phyloP scores from a whole-genome alignment of 2,329 filamentous ascomycete genomes.

The Aspergillus phoenicis region DNA sequence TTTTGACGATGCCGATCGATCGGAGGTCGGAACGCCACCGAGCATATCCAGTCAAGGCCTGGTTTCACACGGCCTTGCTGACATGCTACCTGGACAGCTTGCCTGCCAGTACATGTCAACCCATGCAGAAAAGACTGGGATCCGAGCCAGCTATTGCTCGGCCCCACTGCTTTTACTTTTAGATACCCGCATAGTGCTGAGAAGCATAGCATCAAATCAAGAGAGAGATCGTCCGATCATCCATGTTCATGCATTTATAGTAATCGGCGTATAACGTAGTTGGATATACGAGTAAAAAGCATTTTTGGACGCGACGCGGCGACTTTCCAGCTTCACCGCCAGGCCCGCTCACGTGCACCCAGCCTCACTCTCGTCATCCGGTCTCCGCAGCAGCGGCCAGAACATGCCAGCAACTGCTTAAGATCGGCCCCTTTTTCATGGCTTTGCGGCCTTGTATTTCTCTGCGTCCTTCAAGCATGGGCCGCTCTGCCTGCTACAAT shows the following conservation, averaged over 20 bases:
- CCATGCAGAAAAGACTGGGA: background rate
- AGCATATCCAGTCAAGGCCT: constrained; percentile 13
- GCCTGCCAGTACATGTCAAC: constrained; percentile 10
- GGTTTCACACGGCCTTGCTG: constrained; percentile 18
- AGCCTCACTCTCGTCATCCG: constrained; percentile 17
- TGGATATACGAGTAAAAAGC: background rate
- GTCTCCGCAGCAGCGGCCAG: constrained; percentile 11
- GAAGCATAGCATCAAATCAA: constrained; percentile 12
- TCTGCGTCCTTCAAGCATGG: constrained; percentile 18
- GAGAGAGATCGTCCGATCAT: background rate
- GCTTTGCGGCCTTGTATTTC: constrained; percentile 10
- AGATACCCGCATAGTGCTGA: constrained; percentile 26
- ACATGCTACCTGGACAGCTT: constrained; percentile 16
- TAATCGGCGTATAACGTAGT: background rate
- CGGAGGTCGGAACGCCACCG: constrained; percentile 8
- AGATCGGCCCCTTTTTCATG: constrained; percentile 2
- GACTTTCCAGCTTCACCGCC: constrained; percentile 21
- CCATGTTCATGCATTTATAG: background rate
- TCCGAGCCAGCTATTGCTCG: background rate
- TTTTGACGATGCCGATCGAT: constrained; percentile 2
- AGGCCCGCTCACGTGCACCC: constrained; percentile 23
- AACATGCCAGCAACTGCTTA: constrained; percentile 3
- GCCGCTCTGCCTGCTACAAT: constrained; percentile 27
- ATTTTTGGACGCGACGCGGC: background rate
- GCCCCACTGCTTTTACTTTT: constrained; percentile 11